Evolutionary conservation across 1,284 basidiomycete genomes (phyloP).

Genomic region (Trametes versicolor): DNA sequence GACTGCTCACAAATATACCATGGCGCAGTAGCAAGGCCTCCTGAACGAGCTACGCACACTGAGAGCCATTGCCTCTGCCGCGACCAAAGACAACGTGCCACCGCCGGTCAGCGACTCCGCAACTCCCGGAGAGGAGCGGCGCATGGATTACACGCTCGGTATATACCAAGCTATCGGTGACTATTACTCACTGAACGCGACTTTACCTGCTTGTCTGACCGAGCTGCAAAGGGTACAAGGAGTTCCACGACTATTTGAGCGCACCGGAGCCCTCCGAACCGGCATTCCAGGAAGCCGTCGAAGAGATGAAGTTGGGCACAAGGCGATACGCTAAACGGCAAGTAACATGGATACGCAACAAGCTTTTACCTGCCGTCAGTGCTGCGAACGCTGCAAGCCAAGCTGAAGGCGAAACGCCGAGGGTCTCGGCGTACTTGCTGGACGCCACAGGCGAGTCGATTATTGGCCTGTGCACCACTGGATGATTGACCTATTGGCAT

Average conservation of each 20-base stretch:
- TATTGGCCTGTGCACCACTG: neutral
- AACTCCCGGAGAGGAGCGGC: conserved; percentile 2
- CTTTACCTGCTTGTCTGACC: neutral
- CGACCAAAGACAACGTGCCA: neutral
- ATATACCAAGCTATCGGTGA: conserved; percentile 96
- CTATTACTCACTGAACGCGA: conserved; percentile 22
- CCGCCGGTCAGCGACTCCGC: neutral
- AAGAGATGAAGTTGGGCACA: conserved; percentile 88
- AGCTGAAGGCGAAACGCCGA: conserved; percentile 37
- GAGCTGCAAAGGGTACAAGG: conserved; percentile 79
- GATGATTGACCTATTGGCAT: conserved; percentile 13
- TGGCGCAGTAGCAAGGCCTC: conserved; percentile 72
- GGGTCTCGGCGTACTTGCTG: conserved; percentile 63
- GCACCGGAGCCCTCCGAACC: conserved; percentile 51
- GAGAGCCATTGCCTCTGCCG: conserved; percentile 47
- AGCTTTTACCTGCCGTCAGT: conserved; percentile 82
- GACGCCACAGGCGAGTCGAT: conserved; percentile 75
- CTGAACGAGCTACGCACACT: conserved; percentile 82
- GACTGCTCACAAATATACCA: neutral
- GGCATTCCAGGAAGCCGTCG: conserved; percentile 69
- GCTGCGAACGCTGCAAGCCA: conserved; percentile 53
- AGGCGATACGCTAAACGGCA: conserved; percentile 94
- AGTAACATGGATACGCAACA: conserved; percentile 92
- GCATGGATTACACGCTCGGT: conserved; percentile 76
- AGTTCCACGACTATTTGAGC: conserved; percentile 79